Percentiles rank a stretch among this genome's conserved stretches.
phyloP scores from a whole-genome alignment of 495 filamentous ascomycete genomes.

The Trypethelium eluteriae region DNA sequence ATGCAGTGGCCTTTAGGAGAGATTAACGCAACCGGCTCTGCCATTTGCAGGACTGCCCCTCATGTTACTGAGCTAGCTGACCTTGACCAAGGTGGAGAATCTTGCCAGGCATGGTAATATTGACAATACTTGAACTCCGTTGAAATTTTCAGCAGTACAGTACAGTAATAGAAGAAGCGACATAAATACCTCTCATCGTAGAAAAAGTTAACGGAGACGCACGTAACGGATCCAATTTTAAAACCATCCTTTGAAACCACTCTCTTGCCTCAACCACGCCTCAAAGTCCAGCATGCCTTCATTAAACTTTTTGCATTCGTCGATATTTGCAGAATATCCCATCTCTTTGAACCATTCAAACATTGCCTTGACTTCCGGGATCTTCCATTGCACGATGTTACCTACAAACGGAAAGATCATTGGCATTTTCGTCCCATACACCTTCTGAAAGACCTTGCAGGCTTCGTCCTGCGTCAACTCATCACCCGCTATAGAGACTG shows the following conservation, averaged over 20 bases:
- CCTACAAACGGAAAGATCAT: conserved; percentile 20
- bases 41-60: not conserved
- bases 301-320: conserved; percentile 3
- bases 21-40: not conserved
- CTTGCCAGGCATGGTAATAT: not conserved
- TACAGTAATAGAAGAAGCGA: not conserved
- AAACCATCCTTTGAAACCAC: conserved; percentile 8
- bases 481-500: conserved; percentile 24
- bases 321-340: conserved; percentile 20
- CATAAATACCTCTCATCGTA: too few species aligned
- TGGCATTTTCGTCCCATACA: conserved; percentile 20
- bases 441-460: conserved; percentile 21
- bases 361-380: conserved; percentile 24
- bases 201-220: too few species aligned
- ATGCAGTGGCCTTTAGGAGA: not conserved
- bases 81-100: not conserved
- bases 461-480: conserved; percentile 19
- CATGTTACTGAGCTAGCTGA: not conserved
- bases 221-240: not conserved
- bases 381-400: conserved; percentile 14
- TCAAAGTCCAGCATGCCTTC: conserved; percentile 1
- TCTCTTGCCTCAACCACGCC: conserved; percentile 2
- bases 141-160: not conserved
- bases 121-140: not conserved
- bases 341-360: conserved; percentile 22